Base-by-base conservation (phyloP, 176 grass and related monocot species). In the Oryza glumipatula region DNA sequence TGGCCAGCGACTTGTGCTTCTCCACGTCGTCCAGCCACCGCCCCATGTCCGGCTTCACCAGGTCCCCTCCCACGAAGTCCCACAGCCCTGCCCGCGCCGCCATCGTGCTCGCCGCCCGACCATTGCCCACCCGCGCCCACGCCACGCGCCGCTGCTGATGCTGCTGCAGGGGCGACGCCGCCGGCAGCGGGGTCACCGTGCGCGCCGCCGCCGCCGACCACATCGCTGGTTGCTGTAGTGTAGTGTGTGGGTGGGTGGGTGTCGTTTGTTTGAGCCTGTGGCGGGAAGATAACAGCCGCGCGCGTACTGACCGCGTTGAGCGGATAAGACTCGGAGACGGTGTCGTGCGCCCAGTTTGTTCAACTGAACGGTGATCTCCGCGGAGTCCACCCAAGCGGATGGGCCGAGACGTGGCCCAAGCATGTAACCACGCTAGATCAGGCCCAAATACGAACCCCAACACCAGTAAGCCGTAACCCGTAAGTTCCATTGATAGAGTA, bases 1-100 rank as follows among this genome's bases (percentile, higher is more conserved):
- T 70, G 63, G 93, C 93, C 90, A 98, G 74, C 23, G 89, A 89
- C 93, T 95, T 98, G 89, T 95, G 93, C 85, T 80, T 79, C 87
- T 98, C 95, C 71, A 98, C 89, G 77, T 98, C 91, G 70, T 87
- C 89, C 85, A 93, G 80, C 93, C 89, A 98, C 80, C 81, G 68
- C 13, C 93, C 89, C 12, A 98, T 51, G 85, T 98, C 95, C 5
- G 95, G 93, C 68, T 68, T 35, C 38, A 95, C 52, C 85, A 98
- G 87, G 81, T 98, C 95, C 0, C 92, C 93, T 21, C 95, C 95
- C 46, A 98, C 84, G 56, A 98, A 89, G 83, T 95, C 93, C 63
- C 45, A 15, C 80, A 87, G 6, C 36, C 84, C 17, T 0, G 78
- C 76, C 49, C 70, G 66, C 77, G 76, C 73, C 16, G 88, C n/a